phyloP scores from a whole-genome alignment of 352 stramenopile genomes.

The Pythium insidiosum region DNA sequence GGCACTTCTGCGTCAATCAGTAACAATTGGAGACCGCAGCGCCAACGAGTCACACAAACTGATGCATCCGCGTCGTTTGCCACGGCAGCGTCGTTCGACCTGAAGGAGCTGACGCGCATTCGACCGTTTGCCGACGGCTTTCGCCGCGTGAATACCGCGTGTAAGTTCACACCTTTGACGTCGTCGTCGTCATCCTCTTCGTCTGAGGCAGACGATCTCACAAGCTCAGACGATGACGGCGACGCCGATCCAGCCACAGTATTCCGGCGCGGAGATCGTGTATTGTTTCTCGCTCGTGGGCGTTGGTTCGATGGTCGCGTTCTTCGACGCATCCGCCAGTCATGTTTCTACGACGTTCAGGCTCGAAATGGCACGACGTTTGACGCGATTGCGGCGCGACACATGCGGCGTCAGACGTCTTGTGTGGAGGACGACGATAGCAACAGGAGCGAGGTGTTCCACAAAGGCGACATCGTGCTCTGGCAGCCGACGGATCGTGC shows the following conservation, averaged over 20 bases:
- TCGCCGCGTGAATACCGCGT: constrained; percentile 36
- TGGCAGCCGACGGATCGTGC: constrained; percentile 10
- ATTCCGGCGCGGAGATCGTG: constrained; percentile 40
- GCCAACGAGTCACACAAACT: too few species aligned
- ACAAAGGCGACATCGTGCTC: constrained; percentile 5
- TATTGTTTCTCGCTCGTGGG: constrained; percentile 31
- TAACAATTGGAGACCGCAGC: too few species aligned
- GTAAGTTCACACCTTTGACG: constrained; percentile 31
- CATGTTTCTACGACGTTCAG: constrained; percentile 52
- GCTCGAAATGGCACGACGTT: constrained; percentile 36
- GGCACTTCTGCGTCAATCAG: too few species aligned
- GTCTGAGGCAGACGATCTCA: constrained; percentile 7
- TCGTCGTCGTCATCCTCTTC: constrained; percentile 23
- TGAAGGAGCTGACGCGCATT: constrained; percentile 36
- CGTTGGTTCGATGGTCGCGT: constrained; percentile 31
- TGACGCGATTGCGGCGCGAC: constrained; percentile 29
- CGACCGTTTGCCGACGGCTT: constrained; percentile 39
- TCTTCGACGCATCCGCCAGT: constrained; percentile 23
- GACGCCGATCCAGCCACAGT: constrained; percentile 3
- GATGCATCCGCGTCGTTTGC: too few species aligned
- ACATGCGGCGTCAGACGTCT: constrained; percentile 33
- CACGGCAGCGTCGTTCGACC: constrained; percentile 16
- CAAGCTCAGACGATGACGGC: constrained; percentile 19
- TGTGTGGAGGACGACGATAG: constrained; percentile 5
- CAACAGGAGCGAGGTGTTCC: constrained; percentile 5